A percentile compares a stretch with the other conserved stretches of the same genome.
These are phyloP conservation scores for Knoxdaviesia proteae DNA, from an alignment of 2,329 filamentous ascomycete species.

Conservation along the genomic window DNA sequence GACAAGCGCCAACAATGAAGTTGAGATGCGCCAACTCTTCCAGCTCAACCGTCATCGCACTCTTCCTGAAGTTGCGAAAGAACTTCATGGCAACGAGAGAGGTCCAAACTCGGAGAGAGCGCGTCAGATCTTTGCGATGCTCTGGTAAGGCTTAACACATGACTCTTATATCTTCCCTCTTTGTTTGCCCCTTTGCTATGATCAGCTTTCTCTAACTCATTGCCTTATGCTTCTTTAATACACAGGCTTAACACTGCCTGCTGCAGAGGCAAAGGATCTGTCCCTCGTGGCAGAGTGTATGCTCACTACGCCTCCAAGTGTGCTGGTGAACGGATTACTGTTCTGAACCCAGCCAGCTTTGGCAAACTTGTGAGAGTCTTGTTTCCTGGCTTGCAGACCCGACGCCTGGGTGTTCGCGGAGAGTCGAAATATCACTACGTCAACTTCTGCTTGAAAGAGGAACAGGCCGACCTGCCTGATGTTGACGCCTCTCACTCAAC, in stretches of 20 bases:
- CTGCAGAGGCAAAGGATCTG: constrained; percentile 58
- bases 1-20: constrained; percentile 46
- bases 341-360: constrained; percentile 91
- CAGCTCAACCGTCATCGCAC: constrained; percentile 44
- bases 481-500: constrained; percentile 23
- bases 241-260: constrained; percentile 54
- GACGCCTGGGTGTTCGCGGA: constrained; percentile 75
- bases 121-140: constrained; percentile 73
- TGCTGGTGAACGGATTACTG: constrained; percentile 80
- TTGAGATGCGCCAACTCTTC: constrained; percentile 60
- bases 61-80: constrained; percentile 50
- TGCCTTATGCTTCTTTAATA: not conserved
- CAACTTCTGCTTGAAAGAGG: constrained; percentile 40
- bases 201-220: constrained; percentile 4
- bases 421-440: constrained; percentile 98
- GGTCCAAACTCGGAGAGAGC: constrained; percentile 66
- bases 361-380: constrained; percentile 92
- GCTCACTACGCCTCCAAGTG: constrained; percentile 87
- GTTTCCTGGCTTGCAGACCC: constrained; percentile 84
- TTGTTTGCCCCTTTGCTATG: not conserved
- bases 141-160: constrained; percentile 41
- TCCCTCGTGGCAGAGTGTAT: constrained; percentile 83
- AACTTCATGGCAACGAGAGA: constrained; percentile 59
- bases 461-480: constrained; percentile 26
- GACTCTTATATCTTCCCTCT: not conserved